Conservation (phyloP, 169 alveolate species). For the Besnoitia besnoiti region DNA sequence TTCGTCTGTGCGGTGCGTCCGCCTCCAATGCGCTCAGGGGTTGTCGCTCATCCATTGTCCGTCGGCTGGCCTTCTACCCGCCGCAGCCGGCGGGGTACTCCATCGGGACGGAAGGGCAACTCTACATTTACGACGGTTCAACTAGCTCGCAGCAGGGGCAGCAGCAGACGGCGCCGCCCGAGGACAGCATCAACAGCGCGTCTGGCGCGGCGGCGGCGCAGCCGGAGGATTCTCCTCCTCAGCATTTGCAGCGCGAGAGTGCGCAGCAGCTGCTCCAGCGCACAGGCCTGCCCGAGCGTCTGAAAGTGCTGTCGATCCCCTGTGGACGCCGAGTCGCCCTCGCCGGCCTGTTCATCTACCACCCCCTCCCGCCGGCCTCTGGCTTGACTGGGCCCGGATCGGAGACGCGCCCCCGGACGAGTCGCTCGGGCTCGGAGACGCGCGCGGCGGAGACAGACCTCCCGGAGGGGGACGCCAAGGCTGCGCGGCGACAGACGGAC, state of each 20-base stretch:
- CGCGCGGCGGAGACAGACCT: neutral
- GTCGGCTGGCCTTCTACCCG: slow-evolving; percentile 78
- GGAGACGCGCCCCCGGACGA: neutral
- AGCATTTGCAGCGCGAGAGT: slow-evolving; percentile 47
- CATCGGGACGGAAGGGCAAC: slow-evolving; percentile 63
- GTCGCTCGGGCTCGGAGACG: neutral
- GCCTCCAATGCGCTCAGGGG: slow-evolving; percentile 41
- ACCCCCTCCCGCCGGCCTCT: neutral
- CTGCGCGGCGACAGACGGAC: neutral
- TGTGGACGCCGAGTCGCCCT: slow-evolving; percentile 17
- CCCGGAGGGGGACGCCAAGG: neutral
- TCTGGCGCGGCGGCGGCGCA: slow-evolving; percentile 33
- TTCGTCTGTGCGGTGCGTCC: neutral
- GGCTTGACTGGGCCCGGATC: neutral
- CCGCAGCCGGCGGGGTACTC: slow-evolving; percentile 76
- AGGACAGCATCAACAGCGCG: slow-evolving; percentile 28
- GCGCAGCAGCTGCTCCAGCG: slow-evolving; percentile 43
- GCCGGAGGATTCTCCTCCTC: neutral
- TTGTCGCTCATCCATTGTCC: slow-evolving; percentile 69
- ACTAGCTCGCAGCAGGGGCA: neutral
- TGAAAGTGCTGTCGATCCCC: slow-evolving; percentile 18
- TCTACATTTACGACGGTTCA: slow-evolving; percentile 58
- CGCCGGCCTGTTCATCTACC: slow-evolving; percentile 44
- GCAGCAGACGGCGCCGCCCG: slow-evolving; percentile 41
- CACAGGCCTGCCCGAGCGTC: slow-evolving; percentile 37